These are phyloP conservation scores for Ulota crispa DNA, from an alignment of 225 moss, liverwort and hornwort species.

Conservation along the genomic window DNA sequence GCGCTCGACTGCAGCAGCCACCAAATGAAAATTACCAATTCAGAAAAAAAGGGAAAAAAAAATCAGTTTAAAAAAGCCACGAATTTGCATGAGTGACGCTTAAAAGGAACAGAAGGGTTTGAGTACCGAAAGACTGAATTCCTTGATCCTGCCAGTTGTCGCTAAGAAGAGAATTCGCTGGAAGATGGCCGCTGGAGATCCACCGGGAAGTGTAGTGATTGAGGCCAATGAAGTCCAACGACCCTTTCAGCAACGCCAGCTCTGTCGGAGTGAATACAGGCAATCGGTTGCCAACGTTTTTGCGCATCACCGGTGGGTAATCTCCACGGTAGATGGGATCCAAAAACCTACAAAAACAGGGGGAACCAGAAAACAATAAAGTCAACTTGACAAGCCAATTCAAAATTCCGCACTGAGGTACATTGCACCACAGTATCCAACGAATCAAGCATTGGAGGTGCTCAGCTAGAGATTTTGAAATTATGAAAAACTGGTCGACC, in stretches of 20 bases:
- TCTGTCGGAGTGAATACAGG: conserved; percentile 58
- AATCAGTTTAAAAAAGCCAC: neutral
- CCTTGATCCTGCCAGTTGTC: conserved; percentile 70
- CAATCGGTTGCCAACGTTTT: conserved; percentile 59
- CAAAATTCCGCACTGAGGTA: no score
- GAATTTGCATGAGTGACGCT: neutral
- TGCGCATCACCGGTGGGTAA: conserved; percentile 78
- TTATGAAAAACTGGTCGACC: neutral
- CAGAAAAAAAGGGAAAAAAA: neutral
- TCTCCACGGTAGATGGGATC: conserved; percentile 88
- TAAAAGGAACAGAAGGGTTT: neutral
- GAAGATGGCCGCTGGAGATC: conserved; percentile 48
- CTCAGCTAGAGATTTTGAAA: neutral
- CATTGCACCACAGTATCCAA: neutral
- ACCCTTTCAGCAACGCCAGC: conserved; percentile 49
- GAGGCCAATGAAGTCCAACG: conserved; percentile 80
- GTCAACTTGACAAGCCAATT: neutral
- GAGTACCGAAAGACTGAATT: conserved; percentile 47
- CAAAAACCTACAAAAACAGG: conserved; percentile 51
- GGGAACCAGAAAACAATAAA: neutral
- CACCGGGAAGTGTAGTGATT: conserved; percentile 76
- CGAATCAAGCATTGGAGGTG: neutral
- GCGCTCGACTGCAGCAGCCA: conserved; percentile 46
- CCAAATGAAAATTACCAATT: conserved; percentile 6
- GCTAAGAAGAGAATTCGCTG: conserved; percentile 36